Base-by-base conservation (phyloP, 2,329 filamentous ascomycete genomes). In the Penicillium sp. region DNA sequence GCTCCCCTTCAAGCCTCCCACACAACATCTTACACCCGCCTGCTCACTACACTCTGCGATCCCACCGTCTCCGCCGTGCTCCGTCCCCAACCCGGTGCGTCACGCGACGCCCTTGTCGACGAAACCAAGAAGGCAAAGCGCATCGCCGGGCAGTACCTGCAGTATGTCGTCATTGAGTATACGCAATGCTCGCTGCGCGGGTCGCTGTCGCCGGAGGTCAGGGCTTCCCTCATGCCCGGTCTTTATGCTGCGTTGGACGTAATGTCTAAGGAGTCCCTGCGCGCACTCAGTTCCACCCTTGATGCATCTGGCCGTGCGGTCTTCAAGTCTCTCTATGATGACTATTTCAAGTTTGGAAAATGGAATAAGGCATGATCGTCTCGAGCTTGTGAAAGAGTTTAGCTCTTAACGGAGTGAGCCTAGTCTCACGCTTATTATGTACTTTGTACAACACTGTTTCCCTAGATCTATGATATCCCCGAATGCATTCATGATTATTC, bases 31-130 rank as follows among this genome's bases (percentile, higher is more conserved):
- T 78, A 75, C 49, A 70, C 76, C 1, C 73, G 77, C 7, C 63
- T 83, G 7, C 69, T 83, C 15, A 74, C 74, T n/a, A 74, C 77
- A 0, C 72, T 83, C 35, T 80, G 77, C 64, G 78, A 79, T 37
- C 80, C 80, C 0, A 79, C 79, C 0, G 72, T 78, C 31, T 78
- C 76, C 0, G 72, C 76, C 2, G 74, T 79, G 4, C 65, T 72
- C 10, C 58, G 60, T 11, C 58, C 60, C 5, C 59, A 62, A 17
- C 44, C 53, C 4, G 56, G 58, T 3, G 50, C 56, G 13, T 67
- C 69, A 6, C 64, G 65, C 31, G 67, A 71, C 51, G 67, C 66
- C 1, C 71, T 84, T 17, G 75, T 75, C 17, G 80, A 83, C 47
- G 74, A 78, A 41, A 76, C 77, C 9, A 79, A 79, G 51, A 77